Base-by-base conservation (phyloP, 345 rosid genomes). In the Rhodamnia rubescens region DNA sequence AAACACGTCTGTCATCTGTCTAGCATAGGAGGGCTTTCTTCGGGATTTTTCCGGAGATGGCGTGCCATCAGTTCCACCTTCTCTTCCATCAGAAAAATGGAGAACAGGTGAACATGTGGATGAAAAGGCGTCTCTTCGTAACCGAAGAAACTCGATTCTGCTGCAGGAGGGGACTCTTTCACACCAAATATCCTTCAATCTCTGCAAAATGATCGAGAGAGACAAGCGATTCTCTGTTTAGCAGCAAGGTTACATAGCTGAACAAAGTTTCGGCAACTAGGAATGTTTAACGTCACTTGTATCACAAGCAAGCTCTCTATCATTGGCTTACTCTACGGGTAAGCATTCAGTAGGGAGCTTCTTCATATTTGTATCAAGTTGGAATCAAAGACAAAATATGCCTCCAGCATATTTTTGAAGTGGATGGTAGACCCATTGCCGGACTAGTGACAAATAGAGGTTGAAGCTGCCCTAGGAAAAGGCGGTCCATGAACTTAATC, bases 1-100 rank as follows among this genome's bases (percentile, higher is more conserved):
- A 87, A 96, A 91, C 80, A 91, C 85, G 87, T 90, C 93, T 40
- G 99, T 96, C 96, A 92, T 93, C 56, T 82, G 85, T 87, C 95
- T 88, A 89, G 91, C 89, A 78, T 83, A 78, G n/a, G 78, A 84
- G 56, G 91, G 83, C 52, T 89, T 91, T 86, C 89, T 92, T 85
- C 89, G 85, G 32, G 98, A 89, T 51, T 85, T 78, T 80, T 84
- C 90, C 14, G 74, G 88, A 47, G 53, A 49, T 82, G 92, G 84
- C 29, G 74, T 84, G 53, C 90, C 92, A 82, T 86, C 90, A 42
- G 87, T 50, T 69, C 88, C 89, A 90, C 84, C 81, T 83, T 90
- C 92, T 87, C 93, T 90, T 32, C 93, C 93, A 85, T 81, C 87
- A 81, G 88, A 93, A 85, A 93, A 92, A 86, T 84, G 85, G 1